Base-by-base conservation (phyloP, 108 stramenopile genomes). In the Cyclotella sp. region DNA sequence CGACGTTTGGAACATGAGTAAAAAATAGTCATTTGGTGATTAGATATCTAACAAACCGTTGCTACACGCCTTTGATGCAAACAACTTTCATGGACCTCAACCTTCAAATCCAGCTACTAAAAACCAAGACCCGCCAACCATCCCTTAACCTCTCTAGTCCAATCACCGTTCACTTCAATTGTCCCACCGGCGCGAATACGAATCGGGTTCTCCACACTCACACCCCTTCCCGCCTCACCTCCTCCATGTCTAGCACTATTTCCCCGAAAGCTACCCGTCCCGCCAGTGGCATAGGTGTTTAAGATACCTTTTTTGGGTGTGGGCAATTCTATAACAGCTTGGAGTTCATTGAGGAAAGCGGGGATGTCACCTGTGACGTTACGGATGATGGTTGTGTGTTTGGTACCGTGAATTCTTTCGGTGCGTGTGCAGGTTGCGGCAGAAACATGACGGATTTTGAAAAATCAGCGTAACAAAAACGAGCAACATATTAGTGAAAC, bases 41-140 rank as follows among this genome's bases (percentile, higher is more conserved):
- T 6, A 34, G 4, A 34, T 34, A 34, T 34, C 6, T 6, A 34
- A 34, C 6, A 5, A 34, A 2, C 6, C 6, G 34, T 34, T 6
- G 6, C 6, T 5, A 34, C 34, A 2, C 6, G 34, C 34, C 2
- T 6, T 34, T 6, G 34, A 5, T 6, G 6, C 34, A 45, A 6
- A 47, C 14, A 45, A 51, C n/a, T 11, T 39, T 29, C 49, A 52
- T 52, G 18, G 28, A 68, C 40, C 39, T 24, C 40, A 15, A 41
- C 2, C 19, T 58, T 4, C 16, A 58, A 21, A 1, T 14, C 1
- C 55, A 13, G 3, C 30, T 52, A 3, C 73, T 88, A 95, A 76
- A 95, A 95, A 26, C 95, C 95, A 73, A 95, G 86, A 27, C 88
- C 89, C 10, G 90, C 91, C 64, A 95, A 70, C 95, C 95, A 95